phyloP scores from a whole-genome alignment of 495 filamentous ascomycete species.

The Trichoderma virens region DNA sequence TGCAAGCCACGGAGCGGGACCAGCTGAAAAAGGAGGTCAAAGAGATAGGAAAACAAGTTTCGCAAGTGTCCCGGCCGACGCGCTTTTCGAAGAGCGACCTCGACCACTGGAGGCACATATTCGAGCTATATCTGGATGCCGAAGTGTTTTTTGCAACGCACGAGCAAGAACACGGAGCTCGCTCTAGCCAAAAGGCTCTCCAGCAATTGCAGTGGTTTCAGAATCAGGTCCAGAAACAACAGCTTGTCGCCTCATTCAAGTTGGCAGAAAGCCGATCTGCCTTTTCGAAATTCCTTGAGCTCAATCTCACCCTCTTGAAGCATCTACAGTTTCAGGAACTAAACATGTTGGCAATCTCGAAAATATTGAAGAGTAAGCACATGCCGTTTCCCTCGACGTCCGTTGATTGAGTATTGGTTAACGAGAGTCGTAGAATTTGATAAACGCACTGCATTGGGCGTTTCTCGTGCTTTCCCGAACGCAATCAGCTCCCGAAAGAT shows the following conservation, averaged over 20 bases:
- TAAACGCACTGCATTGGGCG: constrained; percentile 64
- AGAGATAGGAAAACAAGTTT: constrained; percentile 46
- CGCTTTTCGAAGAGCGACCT: constrained; percentile 53
- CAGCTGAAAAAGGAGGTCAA: constrained; percentile 46
- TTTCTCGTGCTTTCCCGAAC: constrained; percentile 43
- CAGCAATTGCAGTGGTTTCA: constrained; percentile 53
- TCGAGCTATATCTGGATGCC: constrained; percentile 60
- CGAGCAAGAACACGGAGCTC: constrained; percentile 50
- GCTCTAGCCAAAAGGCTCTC: constrained; percentile 44
- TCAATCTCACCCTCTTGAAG: constrained; percentile 58
- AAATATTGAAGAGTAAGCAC: constrained; percentile 68
- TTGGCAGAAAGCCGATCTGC: constrained; percentile 46
- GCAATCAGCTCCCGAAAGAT: constrained; percentile 40
- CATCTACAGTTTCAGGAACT: constrained; percentile 68
- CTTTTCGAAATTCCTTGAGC: constrained; percentile 51
- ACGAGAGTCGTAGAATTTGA: constrained; percentile 57
- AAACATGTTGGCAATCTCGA: constrained; percentile 58
- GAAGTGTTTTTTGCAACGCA: constrained; percentile 65
- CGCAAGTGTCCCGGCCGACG: constrained; percentile 51
- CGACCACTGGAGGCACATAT: constrained; percentile 64
- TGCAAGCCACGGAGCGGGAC: constrained; percentile 51
- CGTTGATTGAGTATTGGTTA: constrained; percentile 9
- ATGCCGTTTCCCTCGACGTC: not conserved
- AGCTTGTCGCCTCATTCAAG: constrained; percentile 49
- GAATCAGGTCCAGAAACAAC: constrained; percentile 43